Conservation (phyloP, 345 rosid genomes). For the Gossypium bickii region DNA sequence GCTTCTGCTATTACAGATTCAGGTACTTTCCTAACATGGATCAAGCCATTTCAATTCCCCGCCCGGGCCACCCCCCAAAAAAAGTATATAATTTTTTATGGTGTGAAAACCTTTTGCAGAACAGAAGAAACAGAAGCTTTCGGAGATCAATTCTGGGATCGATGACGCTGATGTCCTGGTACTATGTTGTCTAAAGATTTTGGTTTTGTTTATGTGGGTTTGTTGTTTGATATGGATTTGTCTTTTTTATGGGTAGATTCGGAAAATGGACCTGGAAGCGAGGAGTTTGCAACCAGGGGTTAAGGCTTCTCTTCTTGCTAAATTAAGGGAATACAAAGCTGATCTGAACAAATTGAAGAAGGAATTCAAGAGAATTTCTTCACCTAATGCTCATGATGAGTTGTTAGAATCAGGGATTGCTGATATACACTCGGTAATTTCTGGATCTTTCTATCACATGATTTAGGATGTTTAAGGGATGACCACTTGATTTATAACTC, state of each 20-base stretch:
- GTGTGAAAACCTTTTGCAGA: conserved; percentile 33
- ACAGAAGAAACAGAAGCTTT: conserved; percentile 47
- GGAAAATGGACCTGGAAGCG: conserved; percentile 93
- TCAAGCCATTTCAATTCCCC: not conserved
- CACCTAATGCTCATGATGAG: conserved; percentile 55
- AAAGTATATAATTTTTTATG: not conserved
- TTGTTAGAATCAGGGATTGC: conserved; percentile 60
- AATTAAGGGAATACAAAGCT: conserved; percentile 82
- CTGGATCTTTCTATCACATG: not conserved
- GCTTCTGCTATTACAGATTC: conserved; percentile 46
- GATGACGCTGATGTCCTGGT: conserved; percentile 91
- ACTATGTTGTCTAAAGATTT: conserved; percentile 3
- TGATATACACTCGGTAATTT: conserved; percentile 46
- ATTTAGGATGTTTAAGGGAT: conserved; percentile 9
- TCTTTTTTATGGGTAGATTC: conserved; percentile 35
- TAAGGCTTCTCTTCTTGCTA: conserved; percentile 79
- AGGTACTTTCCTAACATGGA: conserved; percentile 30
- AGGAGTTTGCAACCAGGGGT: conserved; percentile 73
- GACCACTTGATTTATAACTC: not conserved
- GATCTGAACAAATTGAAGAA: conserved; percentile 75
- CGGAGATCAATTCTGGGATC: conserved; percentile 62
- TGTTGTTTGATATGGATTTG: not conserved
- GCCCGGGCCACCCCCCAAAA: not conserved
- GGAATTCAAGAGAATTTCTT: conserved; percentile 59
- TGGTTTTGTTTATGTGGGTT: not conserved